These are phyloP conservation scores for Alternaria consortialis DNA, from an alignment of 2,329 filamentous ascomycete species.

Conservation along the genomic window DNA sequence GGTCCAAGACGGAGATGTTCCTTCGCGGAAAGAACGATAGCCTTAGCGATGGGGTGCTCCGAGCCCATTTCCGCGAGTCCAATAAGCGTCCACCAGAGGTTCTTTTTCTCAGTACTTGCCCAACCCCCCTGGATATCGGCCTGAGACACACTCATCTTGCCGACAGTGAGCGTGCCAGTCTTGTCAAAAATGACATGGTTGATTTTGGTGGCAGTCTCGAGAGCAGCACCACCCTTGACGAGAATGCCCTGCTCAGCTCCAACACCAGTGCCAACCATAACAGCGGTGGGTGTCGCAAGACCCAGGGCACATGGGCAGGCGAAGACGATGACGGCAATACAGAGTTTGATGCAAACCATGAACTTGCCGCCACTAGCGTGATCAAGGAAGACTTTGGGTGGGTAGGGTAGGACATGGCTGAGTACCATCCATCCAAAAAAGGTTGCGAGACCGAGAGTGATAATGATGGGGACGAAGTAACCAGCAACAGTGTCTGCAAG, in stretches of 20 bases:
- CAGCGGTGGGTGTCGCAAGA: slow-evolving; percentile 91
- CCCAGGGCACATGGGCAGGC: slow-evolving; percentile 97
- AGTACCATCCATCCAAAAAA: slow-evolving; percentile 95
- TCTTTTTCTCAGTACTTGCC: slow-evolving; percentile 72
- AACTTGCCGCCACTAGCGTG: slow-evolving; percentile 85
- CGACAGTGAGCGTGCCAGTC: slow-evolving; percentile 92
- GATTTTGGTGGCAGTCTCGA: slow-evolving; percentile 90
- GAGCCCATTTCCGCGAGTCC: slow-evolving; percentile 95
- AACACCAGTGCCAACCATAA: slow-evolving; percentile 99
- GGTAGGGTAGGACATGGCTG: slow-evolving; percentile 82
- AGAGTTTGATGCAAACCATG: slow-evolving; percentile 97
- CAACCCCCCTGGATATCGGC: slow-evolving; percentile 73
- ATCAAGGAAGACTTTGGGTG: slow-evolving; percentile 87
- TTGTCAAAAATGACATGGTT: slow-evolving; percentile 94
- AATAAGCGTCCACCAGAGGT: slow-evolving; percentile 94
- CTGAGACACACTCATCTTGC: slow-evolving; percentile 91
- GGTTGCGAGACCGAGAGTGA: slow-evolving; percentile 82
- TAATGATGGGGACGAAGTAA: slow-evolving; percentile 91
- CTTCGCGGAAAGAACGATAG: slow-evolving; percentile 80
- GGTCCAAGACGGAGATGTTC: slow-evolving; percentile 74
- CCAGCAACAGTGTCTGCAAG: slow-evolving; percentile 91
- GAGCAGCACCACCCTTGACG: slow-evolving; percentile 93
- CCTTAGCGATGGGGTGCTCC: slow-evolving; percentile 94
- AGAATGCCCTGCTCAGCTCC: slow-evolving; percentile 95
- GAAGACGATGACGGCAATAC: slow-evolving; percentile 98